Evolutionary conservation across 176 grass and related monocot species (phyloP).

Genomic region (Cymbopogon citratus): DNA sequence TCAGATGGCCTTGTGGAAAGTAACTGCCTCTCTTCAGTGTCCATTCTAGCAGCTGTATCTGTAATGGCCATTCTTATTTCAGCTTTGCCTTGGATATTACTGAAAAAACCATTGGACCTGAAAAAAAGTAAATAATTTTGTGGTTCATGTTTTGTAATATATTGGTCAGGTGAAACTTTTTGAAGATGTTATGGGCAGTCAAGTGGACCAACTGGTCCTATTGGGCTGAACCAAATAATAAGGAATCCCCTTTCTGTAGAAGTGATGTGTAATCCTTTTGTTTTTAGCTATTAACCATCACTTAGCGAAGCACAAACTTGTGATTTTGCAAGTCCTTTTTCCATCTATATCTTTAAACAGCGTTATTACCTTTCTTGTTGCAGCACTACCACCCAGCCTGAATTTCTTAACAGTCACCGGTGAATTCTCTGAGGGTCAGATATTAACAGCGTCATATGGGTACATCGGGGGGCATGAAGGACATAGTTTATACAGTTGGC

Average conservation of each 20-base stretch:
- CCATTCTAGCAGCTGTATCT: neutral
- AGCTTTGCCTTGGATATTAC: slow-evolving; percentile 6
- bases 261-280: neutral
- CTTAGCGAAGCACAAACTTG: slow-evolving; percentile 5
- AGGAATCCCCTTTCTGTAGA: neutral
- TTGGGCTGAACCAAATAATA: neutral
- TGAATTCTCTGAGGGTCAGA: slow-evolving; percentile 85
- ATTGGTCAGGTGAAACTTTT: neutral
- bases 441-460: slow-evolving; percentile 90
- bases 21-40: slow-evolving; percentile 33
- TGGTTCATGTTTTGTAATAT: neutral
- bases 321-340: neutral
- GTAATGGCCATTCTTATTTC: neutral
- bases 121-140: neutral
- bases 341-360: slow-evolving; percentile 18
- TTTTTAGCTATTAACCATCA: slow-evolving; percentile 8
- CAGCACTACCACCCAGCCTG: slow-evolving; percentile 80
- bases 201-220: neutral
- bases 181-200: neutral
- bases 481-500: slow-evolving; percentile 79
- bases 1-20: slow-evolving; percentile 76
- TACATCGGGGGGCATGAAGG: slow-evolving; percentile 96
- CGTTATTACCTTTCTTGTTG: slow-evolving; percentile 26
- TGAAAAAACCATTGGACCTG: neutral
- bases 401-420: slow-evolving; percentile 95